A percentile compares a stretch with the other conserved stretches of the same genome.
These are phyloP conservation scores for Coix lacrymajobi DNA, from an alignment of 176 grass and related monocot species.

Conservation along the genomic window DNA sequence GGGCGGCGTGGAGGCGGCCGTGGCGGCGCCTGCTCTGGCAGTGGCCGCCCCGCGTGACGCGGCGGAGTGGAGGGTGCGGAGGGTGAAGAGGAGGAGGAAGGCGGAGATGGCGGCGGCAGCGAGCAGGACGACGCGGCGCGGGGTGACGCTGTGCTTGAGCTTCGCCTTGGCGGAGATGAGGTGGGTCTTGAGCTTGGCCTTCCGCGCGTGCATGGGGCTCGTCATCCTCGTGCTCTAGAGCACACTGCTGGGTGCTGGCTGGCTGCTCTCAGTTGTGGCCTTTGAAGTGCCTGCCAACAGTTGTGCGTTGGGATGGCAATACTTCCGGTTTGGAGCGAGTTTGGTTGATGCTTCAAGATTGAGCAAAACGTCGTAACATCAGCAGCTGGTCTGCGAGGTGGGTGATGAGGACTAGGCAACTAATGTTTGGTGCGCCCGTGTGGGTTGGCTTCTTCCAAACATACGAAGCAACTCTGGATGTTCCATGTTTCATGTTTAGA, in stretches of 20 bases:
- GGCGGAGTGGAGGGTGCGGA: constrained; percentile 36
- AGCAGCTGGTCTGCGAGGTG: neutral
- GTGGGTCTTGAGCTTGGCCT: constrained; percentile 49
- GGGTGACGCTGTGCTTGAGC: constrained; percentile 47
- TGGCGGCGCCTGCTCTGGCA: neutral
- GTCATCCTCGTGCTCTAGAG: constrained; percentile 21
- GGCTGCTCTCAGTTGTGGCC: neutral
- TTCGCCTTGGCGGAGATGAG: constrained; percentile 53
- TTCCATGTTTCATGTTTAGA: too few relatives aligned
- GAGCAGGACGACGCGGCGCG: constrained; percentile 38
- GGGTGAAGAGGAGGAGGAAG: constrained; percentile 34
- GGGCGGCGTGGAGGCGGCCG: neutral
- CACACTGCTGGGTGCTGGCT: neutral
- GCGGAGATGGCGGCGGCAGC: constrained; percentile 21
- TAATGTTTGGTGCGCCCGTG: constrained; percentile 17
- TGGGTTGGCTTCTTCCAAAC: too few relatives aligned
- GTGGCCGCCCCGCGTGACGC: neutral
- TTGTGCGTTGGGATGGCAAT: neutral
- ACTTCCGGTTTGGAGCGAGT: neutral
- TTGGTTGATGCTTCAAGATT: constrained; percentile 21
- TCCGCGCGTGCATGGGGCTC: constrained; percentile 45
- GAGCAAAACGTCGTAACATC: neutral
- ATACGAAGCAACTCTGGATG: too few relatives aligned
- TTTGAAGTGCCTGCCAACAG: neutral
- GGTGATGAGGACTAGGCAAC: constrained; percentile 11